Conservation (phyloP, 768 basidiomycete genomes). For the Rhodotorula graminis region DNA sequence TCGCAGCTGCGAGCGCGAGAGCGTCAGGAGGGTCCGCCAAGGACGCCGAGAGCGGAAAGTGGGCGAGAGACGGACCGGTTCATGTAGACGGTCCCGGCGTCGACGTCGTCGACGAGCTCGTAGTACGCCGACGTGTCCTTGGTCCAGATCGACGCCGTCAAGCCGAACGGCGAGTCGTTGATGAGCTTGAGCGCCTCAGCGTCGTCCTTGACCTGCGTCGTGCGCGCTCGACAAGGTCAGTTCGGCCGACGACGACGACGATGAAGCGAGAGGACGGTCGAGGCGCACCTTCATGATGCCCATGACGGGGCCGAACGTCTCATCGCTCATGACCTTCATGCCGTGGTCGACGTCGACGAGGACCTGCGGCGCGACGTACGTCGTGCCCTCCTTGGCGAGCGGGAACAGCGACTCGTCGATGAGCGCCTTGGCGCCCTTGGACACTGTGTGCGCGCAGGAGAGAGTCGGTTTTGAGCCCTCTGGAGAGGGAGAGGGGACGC, state of each 20-base stretch:
- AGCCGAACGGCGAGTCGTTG: slow-evolving; percentile 93
- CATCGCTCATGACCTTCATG: slow-evolving; percentile 88
- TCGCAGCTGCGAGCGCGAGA: slow-evolving; percentile 59
- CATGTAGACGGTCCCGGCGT: slow-evolving; percentile 88
- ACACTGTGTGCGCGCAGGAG: slow-evolving; percentile 51
- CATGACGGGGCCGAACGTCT: slow-evolving; percentile 67
- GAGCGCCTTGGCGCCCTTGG: slow-evolving; percentile 71
- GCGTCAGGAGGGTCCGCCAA: background rate
- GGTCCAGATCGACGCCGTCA: slow-evolving; percentile 95
- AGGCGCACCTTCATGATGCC: slow-evolving; percentile 77
- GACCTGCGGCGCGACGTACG: slow-evolving; percentile 87
- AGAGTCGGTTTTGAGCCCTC: no score
- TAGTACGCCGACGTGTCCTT: slow-evolving; percentile 64
- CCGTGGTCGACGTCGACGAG: slow-evolving; percentile 79
- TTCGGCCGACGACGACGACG: slow-evolving; percentile 5
- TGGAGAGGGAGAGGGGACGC: slow-evolving; percentile 39
- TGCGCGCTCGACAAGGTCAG: background rate
- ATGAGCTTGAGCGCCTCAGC: slow-evolving; percentile 83
- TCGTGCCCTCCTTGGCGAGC: slow-evolving; percentile 64
- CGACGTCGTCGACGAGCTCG: slow-evolving; percentile 62
- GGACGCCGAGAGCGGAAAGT: background rate
- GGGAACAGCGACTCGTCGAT: slow-evolving; percentile 64
- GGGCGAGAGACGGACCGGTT: slow-evolving; percentile 58
- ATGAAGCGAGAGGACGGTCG: no score
- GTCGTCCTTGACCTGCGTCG: slow-evolving; percentile 65